These are phyloP conservation scores for Penicillium sp. DNA, from an alignment of 2,329 filamentous ascomycete genomes.

Conservation along the genomic window DNA sequence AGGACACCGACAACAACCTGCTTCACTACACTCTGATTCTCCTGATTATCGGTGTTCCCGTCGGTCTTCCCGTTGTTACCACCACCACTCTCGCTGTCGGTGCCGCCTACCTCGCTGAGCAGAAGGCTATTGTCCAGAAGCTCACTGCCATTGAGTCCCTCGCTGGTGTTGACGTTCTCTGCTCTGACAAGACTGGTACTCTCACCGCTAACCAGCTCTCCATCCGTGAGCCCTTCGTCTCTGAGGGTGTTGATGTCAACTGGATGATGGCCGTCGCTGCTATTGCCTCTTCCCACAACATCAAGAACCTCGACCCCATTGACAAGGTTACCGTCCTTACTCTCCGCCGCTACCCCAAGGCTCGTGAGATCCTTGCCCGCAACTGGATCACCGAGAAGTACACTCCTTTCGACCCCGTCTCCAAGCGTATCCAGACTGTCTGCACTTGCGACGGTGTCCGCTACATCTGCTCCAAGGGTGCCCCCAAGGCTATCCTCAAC, in stretches of 20 bases:
- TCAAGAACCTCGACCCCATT: slow-evolving; percentile 76
- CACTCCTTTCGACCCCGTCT: slow-evolving; percentile 71
- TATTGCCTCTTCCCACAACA: slow-evolving; percentile 75
- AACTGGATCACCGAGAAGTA: slow-evolving; percentile 78
- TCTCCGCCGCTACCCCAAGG: slow-evolving; percentile 74
- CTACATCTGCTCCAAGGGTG: slow-evolving; percentile 75
- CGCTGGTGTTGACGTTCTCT: slow-evolving; percentile 73
- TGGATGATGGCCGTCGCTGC: slow-evolving; percentile 84
- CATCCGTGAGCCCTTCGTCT: slow-evolving; percentile 75
- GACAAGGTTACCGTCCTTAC: slow-evolving; percentile 78
- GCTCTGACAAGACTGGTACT: slow-evolving; percentile 81
- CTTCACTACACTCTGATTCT: slow-evolving; percentile 70
- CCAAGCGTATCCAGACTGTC: slow-evolving; percentile 74
- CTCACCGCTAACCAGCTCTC: slow-evolving; percentile 64
- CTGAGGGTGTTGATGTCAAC: slow-evolving; percentile 75
- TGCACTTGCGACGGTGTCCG: slow-evolving; percentile 69
- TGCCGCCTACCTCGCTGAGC: slow-evolving; percentile 73
- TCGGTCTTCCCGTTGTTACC: slow-evolving; percentile 77
- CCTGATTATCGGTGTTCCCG: slow-evolving; percentile 75
- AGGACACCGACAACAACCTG: slow-evolving; percentile 62
- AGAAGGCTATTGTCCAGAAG: slow-evolving; percentile 79
- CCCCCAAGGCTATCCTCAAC: slow-evolving; percentile 72
- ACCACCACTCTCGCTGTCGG: slow-evolving; percentile 77
- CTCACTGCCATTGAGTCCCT: slow-evolving; percentile 76
- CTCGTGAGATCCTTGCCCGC: slow-evolving; percentile 71